Percentiles rank a stretch among this genome's conserved stretches.
phyloP scores from a whole-genome alignment of 345 rosid genomes.

The Litchi chinensis region DNA sequence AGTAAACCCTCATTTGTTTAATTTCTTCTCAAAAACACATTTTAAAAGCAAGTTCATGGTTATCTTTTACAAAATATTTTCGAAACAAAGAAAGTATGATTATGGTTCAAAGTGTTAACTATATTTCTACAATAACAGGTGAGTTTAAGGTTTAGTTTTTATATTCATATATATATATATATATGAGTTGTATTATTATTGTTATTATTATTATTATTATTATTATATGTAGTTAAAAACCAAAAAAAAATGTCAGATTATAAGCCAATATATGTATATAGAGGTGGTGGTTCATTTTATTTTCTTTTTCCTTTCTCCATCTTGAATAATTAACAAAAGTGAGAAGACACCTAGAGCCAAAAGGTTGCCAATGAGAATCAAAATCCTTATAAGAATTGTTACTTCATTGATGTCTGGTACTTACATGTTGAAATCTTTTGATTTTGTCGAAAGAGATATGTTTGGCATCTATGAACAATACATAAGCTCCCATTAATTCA shows the following conservation, averaged over 20 bases:
- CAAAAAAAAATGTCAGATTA: background rate
- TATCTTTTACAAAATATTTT: background rate
- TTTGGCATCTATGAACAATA: background rate
- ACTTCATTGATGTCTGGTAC: background rate
- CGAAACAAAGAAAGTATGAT: background rate
- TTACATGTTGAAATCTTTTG: too few species aligned
- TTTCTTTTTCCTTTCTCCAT: background rate
- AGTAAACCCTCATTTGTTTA: too few species aligned
- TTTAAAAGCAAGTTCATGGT: background rate
- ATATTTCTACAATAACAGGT: too few species aligned
- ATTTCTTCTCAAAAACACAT: background rate
- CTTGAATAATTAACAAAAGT: background rate
- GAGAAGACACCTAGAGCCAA: background rate
- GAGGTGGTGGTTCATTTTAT: background rate
- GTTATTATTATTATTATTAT: too few species aligned
- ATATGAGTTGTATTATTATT: background rate
- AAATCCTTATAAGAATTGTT: background rate
- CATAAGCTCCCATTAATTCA: background rate
- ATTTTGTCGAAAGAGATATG: background rate
- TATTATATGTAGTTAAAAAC: too few species aligned
- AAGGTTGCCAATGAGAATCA: background rate
- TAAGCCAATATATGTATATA: too few species aligned
- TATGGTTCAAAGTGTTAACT: background rate
- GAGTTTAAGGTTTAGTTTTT: too few species aligned
- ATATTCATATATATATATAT: too few species aligned